These are phyloP conservation scores for Pythium aquatile DNA, from an alignment of 352 stramenopile species.

Conservation along the genomic window DNA sequence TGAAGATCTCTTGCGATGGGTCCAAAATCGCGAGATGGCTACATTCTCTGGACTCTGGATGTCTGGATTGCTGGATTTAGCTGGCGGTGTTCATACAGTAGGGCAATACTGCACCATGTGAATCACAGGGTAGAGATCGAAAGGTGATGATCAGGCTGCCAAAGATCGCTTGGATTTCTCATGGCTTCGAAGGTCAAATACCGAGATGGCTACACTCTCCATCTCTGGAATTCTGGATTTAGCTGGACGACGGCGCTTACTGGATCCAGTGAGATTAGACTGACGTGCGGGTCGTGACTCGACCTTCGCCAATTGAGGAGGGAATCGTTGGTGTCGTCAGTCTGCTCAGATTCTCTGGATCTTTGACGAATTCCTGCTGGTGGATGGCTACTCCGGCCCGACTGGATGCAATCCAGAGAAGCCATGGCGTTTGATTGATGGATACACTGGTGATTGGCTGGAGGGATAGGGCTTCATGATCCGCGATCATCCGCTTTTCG, in stretches of 20 bases:
- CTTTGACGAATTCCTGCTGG: conserved; percentile 8
- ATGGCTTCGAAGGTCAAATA: background rate
- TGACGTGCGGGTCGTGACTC: background rate
- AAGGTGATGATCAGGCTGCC: background rate
- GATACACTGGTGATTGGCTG: conserved; percentile 1
- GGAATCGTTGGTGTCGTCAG: background rate
- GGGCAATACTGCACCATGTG: no score
- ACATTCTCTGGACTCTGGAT: no score
- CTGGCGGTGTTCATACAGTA: no score
- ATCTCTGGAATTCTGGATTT: background rate
- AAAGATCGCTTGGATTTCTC: background rate
- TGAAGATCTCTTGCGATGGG: no score
- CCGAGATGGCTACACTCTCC: background rate
- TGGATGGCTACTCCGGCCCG: background rate
- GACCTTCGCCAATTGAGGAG: background rate
- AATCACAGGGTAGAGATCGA: no score
- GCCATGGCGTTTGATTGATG: background rate
- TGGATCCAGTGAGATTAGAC: background rate
- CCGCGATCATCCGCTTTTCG: background rate
- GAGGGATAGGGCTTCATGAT: background rate
- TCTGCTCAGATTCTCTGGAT: background rate
- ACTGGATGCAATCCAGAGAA: background rate
- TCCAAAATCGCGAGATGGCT: no score
- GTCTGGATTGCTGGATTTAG: no score
- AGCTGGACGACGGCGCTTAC: background rate